Evolutionary conservation across 345 rosid species (phyloP), one percentile per base, ranked within the genome.

Genomic region (Durio zibethinus): DNA sequence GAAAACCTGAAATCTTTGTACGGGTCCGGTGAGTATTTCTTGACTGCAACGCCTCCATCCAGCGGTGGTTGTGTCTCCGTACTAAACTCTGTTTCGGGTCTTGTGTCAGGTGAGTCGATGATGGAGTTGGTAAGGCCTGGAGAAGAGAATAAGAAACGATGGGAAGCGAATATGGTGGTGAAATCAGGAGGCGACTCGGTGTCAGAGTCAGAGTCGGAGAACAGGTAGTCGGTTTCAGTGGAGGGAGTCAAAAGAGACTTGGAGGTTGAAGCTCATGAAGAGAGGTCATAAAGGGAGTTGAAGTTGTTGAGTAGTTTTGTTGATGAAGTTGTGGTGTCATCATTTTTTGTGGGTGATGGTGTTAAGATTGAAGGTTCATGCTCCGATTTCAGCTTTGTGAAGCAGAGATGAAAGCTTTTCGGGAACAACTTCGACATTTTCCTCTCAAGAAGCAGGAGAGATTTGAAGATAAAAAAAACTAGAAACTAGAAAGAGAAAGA

Each of bases 121-220:
- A 95, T 93, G 82, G 99, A 89, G 86, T 93, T 95, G 79, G 99
- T 93, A 1, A 76, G 86, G 70, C 98, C 99, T 0, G 98, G 99
- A 21, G 96, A 93, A 78, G 99, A 90, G 88, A 90, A 88, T 84
- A 95, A 95, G 85, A 94, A 90, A 76, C 98, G 95, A n/a, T 83
- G 92, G 54, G 98, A 93, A 71, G 97, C 95, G n/a, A 86, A 87
- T 20, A 88, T 79, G 64, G 95, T 79, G 71, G 98, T 81, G 64
- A 94, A 77, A 81, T 94, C 97, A 4, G 89, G 92, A 0, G 84
- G 84, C 0, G 57, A 65, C 50, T 40, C 43, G 65, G 74, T 0
- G 48, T 78, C 77, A 61, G 79, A 10, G 20, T 80, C 84, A 47
- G 89, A 78, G 78, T 87, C 80, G 70, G 85, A 64, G 36, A 83